Conservation (phyloP, 2,329 filamentous ascomycete species). For the Ophiosphaerella narmari region DNA sequence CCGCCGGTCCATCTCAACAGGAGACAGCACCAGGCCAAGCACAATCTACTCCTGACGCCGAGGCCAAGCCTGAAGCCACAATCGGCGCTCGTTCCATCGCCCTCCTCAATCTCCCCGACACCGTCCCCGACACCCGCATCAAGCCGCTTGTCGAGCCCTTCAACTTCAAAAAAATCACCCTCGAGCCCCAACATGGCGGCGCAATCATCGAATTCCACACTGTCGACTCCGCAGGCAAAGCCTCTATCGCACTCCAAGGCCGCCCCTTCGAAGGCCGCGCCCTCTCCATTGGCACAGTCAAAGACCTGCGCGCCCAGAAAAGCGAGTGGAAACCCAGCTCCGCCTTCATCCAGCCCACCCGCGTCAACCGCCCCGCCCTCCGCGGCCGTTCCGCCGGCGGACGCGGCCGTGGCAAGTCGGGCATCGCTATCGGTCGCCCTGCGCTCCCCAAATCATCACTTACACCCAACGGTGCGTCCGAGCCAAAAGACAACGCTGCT, state of each 20-base stretch:
- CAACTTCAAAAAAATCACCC: conserved; percentile 76
- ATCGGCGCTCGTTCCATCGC: conserved; percentile 67
- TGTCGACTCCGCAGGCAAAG: conserved; percentile 72
- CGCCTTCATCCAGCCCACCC: conserved; percentile 33
- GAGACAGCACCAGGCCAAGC: conserved; percentile 20
- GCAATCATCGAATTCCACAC: conserved; percentile 83
- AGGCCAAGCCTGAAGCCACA: conserved; percentile 16
- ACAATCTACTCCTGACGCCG: conserved; percentile 31
- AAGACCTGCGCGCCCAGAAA: conserved; percentile 50
- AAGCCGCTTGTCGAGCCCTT: conserved; percentile 71
- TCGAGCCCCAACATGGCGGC: conserved; percentile 81
- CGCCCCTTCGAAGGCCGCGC: conserved; percentile 47
- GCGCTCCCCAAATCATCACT: conserved; percentile 22
- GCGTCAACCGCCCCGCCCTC: conserved; percentile 32
- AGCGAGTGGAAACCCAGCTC: conserved; percentile 47
- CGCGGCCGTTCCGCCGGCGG: conserved; percentile 23
- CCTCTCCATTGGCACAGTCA: conserved; percentile 55
- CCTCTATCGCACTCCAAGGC: conserved; percentile 55
- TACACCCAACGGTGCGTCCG: conserved; percentile 22
- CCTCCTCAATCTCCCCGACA: conserved; percentile 86
- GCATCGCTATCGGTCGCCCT: conserved; percentile 30
- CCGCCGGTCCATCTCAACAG: conserved; percentile 46
- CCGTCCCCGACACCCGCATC: conserved; percentile 85
- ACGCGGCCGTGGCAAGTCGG: conserved; percentile 33
- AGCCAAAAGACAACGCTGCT: conserved; percentile 61